phyloP scores from a whole-genome alignment of 306 rosid genomes.

The Lathyrus sativus region DNA sequence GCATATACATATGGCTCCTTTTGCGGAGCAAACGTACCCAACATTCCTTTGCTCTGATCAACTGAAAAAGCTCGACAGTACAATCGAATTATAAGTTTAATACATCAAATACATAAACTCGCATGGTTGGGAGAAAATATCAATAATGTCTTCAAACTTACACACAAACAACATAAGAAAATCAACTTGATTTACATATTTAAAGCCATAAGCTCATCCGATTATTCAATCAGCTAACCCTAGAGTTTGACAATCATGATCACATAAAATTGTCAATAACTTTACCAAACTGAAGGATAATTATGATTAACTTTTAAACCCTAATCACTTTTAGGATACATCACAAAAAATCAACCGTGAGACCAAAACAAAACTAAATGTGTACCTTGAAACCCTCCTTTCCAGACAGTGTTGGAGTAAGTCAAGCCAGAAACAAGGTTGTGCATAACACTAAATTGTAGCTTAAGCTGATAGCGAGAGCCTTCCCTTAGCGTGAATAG shows the following conservation, averaged over 20 bases:
- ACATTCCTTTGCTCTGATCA: constrained; percentile 85
- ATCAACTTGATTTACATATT: no score
- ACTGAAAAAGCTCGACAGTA: constrained; percentile 49
- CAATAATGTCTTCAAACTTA: no score
- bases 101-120: neutral
- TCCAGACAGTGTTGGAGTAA: constrained; percentile 90
- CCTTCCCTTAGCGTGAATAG: constrained; percentile 80
- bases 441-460: constrained; percentile 76
- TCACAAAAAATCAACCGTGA: no score
- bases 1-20: constrained; percentile 65
- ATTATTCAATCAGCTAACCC: neutral
- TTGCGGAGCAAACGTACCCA: constrained; percentile 94
- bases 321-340: no score
- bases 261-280: neutral
- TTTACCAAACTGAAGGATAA: no score
- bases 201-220: neutral
- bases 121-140: no score
- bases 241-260: neutral
- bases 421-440: constrained; percentile 91
- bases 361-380: no score
- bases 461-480: constrained; percentile 73
- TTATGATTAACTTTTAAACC: no score
- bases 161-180: no score
- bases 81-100: neutral
- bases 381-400: constrained; percentile 81